These are phyloP conservation scores for Pseudogymnoascus sp. DNA, from an alignment of 2,329 filamentous ascomycete genomes.

Conservation along the genomic window DNA sequence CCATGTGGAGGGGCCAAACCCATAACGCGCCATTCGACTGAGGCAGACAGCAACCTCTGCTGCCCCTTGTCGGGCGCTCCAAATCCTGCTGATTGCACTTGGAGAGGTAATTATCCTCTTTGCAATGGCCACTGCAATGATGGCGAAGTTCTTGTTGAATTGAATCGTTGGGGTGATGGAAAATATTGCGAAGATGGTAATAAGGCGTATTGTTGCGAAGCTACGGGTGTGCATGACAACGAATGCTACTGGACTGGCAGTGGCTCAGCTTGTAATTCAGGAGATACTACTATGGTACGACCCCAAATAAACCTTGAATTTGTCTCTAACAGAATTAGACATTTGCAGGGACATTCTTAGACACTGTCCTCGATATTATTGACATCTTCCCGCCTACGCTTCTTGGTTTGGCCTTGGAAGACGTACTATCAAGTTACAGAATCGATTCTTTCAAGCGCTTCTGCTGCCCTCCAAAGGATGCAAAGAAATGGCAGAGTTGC, in stretches of 20 bases:
- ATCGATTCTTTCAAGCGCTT: neutral
- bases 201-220: constrained; percentile 17
- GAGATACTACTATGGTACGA: constrained; percentile 10
- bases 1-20: constrained; percentile 19
- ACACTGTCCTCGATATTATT: constrained; percentile 12
- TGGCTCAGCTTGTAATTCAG: neutral
- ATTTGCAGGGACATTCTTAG: constrained; percentile 16
- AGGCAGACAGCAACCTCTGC: constrained; percentile 14
- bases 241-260: neutral
- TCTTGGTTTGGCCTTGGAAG: neutral
- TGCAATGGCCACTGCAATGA: constrained; percentile 21
- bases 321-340: constrained; percentile 4
- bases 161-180: constrained; percentile 18
- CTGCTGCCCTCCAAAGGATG: neutral
- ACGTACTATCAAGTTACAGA: neutral
- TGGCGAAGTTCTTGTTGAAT: constrained; percentile 19
- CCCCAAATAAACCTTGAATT: neutral
- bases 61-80: constrained; percentile 20
- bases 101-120: constrained; percentile 19
- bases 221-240: constrained; percentile 10
- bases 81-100: constrained; percentile 20
- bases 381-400: neutral
- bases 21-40: constrained; percentile 14
- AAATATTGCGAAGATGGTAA: constrained; percentile 19
- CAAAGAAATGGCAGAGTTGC: constrained; percentile 19